These are phyloP conservation scores for Rhodotorula sp. DNA, from an alignment of 1,284 basidiomycete species.

Conservation along the genomic window DNA sequence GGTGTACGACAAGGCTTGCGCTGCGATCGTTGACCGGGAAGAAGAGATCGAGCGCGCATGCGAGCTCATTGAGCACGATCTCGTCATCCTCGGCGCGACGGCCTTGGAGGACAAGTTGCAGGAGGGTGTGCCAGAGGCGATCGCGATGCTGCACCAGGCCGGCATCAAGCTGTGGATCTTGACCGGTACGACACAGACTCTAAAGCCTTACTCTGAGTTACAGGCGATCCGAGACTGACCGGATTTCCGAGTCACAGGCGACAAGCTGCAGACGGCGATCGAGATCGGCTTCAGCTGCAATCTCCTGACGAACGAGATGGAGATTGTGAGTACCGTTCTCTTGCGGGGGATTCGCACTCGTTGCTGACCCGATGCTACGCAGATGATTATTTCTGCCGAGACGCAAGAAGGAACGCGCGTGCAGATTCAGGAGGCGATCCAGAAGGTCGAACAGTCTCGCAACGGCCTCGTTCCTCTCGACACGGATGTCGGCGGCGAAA, in stretches of 20 bases:
- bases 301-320: slow-evolving; percentile 80
- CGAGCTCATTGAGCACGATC: slow-evolving; percentile 75
- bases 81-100: slow-evolving; percentile 85
- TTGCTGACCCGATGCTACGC: not conserved
- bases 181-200: slow-evolving; percentile 60
- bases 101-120: slow-evolving; percentile 96
- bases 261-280: slow-evolving; percentile 96
- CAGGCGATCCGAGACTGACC: slow-evolving; percentile 4
- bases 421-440: slow-evolving; percentile 88
- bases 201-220: not conserved
- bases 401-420: slow-evolving; percentile 68
- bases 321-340: slow-evolving; percentile 24
- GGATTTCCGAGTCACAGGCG: slow-evolving; percentile 57
- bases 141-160: slow-evolving; percentile 83
- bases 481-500: slow-evolving; percentile 28
- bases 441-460: slow-evolving; percentile 80
- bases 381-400: slow-evolving; percentile 90
- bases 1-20: slow-evolving; percentile 75
- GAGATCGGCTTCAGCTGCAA: slow-evolving; percentile 94
- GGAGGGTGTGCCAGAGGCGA: slow-evolving; percentile 93
- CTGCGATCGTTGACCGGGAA: slow-evolving; percentile 73
- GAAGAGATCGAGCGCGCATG: slow-evolving; percentile 85
- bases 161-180: slow-evolving; percentile 98
- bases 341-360: too few species aligned
- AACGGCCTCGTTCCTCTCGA: slow-evolving; percentile 52